phyloP scores from a whole-genome alignment of 1,284 basidiomycete genomes.

The Leccinum brunneo-olivaceum region DNA sequence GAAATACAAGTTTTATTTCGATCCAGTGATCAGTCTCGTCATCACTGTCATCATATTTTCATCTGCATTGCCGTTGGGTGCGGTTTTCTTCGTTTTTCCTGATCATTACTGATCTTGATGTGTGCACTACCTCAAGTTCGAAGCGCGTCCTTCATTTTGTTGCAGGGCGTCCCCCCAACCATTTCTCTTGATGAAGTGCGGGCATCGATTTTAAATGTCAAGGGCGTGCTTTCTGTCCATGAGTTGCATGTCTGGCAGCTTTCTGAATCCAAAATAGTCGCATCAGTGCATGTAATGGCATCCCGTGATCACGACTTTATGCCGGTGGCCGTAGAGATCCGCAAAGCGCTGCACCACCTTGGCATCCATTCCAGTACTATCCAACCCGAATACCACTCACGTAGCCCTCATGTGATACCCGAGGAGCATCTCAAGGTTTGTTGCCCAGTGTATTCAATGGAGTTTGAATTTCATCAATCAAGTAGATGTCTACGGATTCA shows the following conservation, averaged over 20 bases:
- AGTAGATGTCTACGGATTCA: constrained; percentile 37
- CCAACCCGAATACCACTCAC: constrained; percentile 68
- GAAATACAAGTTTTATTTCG: constrained; percentile 84
- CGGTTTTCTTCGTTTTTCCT: constrained; percentile 24
- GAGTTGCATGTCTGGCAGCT: constrained; percentile 97
- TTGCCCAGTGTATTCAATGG: background rate
- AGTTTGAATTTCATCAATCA: background rate
- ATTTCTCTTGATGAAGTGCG: constrained; percentile 87
- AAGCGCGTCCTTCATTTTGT: constrained; percentile 92
- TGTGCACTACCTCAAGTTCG: constrained; percentile 49
- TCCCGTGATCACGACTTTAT: constrained; percentile 83
- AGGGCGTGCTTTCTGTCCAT: constrained; percentile 89
- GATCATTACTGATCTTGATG: constrained; percentile 12
- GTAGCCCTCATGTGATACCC: constrained; percentile 22
- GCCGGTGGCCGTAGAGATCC: constrained; percentile 80
- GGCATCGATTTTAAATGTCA: constrained; percentile 69
- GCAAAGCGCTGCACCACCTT: constrained; percentile 78
- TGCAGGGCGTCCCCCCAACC: constrained; percentile 90
- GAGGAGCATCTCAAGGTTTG: constrained; percentile 43
- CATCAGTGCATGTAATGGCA: constrained; percentile 92
- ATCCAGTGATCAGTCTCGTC: constrained; percentile 89
- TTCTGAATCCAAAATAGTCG: constrained; percentile 84
- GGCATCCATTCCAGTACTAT: constrained; percentile 95
- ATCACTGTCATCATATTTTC: constrained; percentile 98
- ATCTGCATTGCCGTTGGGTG: constrained; percentile 88